These are phyloP conservation scores for Citropsis articulata DNA, from an alignment of 345 rosid genomes.

Conservation along the genomic window DNA sequence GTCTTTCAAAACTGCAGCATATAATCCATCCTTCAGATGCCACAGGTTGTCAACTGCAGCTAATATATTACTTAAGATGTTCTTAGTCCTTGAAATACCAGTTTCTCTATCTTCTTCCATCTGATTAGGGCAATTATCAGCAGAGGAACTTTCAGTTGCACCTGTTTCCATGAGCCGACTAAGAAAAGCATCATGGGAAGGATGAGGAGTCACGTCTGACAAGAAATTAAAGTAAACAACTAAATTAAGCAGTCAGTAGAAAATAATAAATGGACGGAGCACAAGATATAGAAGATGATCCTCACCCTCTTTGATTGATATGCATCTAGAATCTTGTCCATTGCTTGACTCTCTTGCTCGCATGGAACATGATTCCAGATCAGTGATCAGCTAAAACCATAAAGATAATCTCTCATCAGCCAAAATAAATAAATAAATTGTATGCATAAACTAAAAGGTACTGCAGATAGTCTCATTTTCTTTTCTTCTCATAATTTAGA, in stretches of 20 bases:
- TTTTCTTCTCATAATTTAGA: not conserved
- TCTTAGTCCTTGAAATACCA: constrained; percentile 37
- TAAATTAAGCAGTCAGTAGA: not conserved
- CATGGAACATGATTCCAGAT: constrained; percentile 58
- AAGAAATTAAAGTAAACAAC: constrained; percentile 19
- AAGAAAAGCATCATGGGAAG: constrained; percentile 56
- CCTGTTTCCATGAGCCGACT: constrained; percentile 74
- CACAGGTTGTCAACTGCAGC: constrained; percentile 54
- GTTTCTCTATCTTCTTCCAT: constrained; percentile 44
- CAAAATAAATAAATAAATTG: not conserved
- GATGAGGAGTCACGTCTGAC: constrained; percentile 48
- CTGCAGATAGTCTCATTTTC: not conserved
- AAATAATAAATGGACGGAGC: not conserved
- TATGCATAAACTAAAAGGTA: constrained; percentile 7
- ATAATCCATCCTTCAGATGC: constrained; percentile 58
- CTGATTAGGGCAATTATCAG: constrained; percentile 36
- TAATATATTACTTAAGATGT: constrained; percentile 49
- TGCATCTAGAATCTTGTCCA: constrained; percentile 25
- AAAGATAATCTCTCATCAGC: constrained; percentile 19
- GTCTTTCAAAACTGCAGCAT: constrained; percentile 45
- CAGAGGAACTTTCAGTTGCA: constrained; percentile 82
- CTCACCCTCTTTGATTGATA: constrained; percentile 47
- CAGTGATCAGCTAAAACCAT: constrained; percentile 52
- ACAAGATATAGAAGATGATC: not conserved
- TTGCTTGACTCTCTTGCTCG: constrained; percentile 41